Conservation (phyloP, 108 stramenopile species). For the Skeletonema tropicum region DNA sequence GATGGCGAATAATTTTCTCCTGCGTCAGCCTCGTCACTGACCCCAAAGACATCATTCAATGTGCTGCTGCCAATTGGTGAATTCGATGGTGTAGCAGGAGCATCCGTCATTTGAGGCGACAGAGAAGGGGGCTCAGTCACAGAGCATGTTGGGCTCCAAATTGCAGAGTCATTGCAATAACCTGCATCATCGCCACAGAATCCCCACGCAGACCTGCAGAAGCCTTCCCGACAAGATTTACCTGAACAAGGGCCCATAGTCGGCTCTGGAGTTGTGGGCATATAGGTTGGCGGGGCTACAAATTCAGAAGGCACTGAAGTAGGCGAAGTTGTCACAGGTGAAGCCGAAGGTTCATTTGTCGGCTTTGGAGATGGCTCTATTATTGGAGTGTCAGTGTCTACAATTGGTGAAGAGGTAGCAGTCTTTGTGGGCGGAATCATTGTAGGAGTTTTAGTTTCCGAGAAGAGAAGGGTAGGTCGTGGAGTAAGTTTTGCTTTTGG, state of each 20-base stretch:
- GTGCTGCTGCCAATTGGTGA: slow-evolving; percentile 3
- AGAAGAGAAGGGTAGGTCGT: not conserved
- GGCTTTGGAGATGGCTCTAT: not conserved
- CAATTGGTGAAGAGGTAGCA: not conserved
- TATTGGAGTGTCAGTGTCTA: not conserved
- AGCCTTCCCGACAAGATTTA: slow-evolving; percentile 32
- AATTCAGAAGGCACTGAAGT: not conserved
- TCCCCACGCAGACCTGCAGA: slow-evolving; percentile 39
- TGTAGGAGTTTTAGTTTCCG: not conserved
- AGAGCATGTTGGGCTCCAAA: slow-evolving; percentile 35
- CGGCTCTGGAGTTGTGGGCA: slow-evolving; percentile 37
- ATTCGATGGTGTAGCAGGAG: not conserved
- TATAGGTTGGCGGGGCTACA: not conserved
- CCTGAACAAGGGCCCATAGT: slow-evolving; percentile 44
- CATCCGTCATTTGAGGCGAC: not conserved
- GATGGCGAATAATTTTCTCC: slow-evolving; percentile 4
- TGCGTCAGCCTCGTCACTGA: slow-evolving; percentile 8
- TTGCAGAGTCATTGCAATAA: slow-evolving; percentile 40
- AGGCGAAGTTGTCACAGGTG: slow-evolving; percentile 5
- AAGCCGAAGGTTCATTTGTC: slow-evolving; percentile 7
- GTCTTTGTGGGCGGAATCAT: not conserved
- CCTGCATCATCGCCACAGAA: slow-evolving; percentile 41
- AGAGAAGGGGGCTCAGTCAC: slow-evolving; percentile 22
- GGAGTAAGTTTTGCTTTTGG: not conserved
- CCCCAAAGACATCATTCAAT: slow-evolving; percentile 8